Conservation (phyloP, 208 protist species). For the Trypanosoma caninum region DNA sequence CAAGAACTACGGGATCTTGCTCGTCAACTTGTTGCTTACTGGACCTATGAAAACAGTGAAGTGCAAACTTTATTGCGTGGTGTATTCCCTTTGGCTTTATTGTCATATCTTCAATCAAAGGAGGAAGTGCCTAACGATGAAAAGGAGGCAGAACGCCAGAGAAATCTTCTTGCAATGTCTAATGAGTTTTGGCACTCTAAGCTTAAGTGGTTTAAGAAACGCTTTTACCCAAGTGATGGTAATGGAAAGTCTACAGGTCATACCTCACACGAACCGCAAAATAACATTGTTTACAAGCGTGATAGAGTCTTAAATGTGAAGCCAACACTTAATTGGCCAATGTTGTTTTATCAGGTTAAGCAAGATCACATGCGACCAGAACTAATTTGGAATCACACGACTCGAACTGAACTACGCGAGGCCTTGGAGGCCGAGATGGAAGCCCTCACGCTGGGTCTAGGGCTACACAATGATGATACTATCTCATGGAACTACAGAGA, state of each 20-base stretch:
- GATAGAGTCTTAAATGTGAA: conserved; percentile 47
- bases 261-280: conserved; percentile 5
- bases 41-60: conserved; percentile 71
- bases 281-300: conserved; percentile 5
- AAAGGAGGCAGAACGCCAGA: conserved; percentile 43
- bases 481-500: conserved; percentile 94
- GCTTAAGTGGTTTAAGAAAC: conserved; percentile 77
- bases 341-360: conserved; percentile 89
- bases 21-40: conserved; percentile 80
- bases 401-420: conserved; percentile 82
- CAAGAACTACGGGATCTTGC: conserved; percentile 73
- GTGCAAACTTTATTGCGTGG: conserved; percentile 85
- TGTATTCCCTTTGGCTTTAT: conserved; percentile 83
- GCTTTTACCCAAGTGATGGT: conserved; percentile 56
- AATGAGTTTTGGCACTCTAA: conserved; percentile 51
- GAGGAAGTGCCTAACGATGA: conserved; percentile 54
- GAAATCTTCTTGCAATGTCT: conserved; percentile 59
- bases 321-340: conserved; percentile 85
- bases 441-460: conserved; percentile 47
- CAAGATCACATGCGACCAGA: conserved; percentile 85
- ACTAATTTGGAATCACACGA: conserved; percentile 93
- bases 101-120: conserved; percentile 79
- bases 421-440: conserved; percentile 86
- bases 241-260: not conserved
- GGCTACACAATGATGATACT: conserved; percentile 25